Conservation (phyloP, 352 stramenopile genomes). For the Phytophthora macrochlamydospora region DNA sequence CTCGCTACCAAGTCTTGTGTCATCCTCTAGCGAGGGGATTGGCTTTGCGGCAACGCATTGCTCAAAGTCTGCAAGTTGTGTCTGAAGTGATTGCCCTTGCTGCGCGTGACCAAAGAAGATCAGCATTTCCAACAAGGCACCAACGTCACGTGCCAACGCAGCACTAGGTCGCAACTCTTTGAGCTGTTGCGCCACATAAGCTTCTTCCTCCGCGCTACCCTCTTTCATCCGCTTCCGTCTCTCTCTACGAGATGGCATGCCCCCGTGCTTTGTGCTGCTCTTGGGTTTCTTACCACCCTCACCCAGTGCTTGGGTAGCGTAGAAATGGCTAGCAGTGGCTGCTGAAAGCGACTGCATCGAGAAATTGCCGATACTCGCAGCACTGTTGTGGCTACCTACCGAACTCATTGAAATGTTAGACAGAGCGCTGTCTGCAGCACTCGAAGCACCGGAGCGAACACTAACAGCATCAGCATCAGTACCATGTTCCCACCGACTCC, state of each 20-base stretch:
- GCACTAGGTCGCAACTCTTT: conserved; percentile 41
- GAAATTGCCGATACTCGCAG: conserved; percentile 70
- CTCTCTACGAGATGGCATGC: conserved; percentile 52
- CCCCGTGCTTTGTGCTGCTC: conserved; percentile 44
- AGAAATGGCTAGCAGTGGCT: conserved; percentile 75
- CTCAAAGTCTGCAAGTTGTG: conserved; percentile 48
- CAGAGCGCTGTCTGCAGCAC: conserved; percentile 61
- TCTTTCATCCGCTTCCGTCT: conserved; percentile 71
- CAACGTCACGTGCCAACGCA: conserved; percentile 40
- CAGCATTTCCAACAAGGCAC: conserved; percentile 53
- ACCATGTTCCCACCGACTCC: conserved; percentile 48
- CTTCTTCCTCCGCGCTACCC: conserved; percentile 71
- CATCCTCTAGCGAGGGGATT: background rate
- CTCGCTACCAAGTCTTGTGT: no score
- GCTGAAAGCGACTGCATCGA: conserved; percentile 58
- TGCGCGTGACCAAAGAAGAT: conserved; percentile 51
- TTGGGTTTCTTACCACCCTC: conserved; percentile 40
- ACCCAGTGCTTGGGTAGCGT: conserved; percentile 57
- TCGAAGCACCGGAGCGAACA: conserved; percentile 49
- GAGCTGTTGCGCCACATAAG: conserved; percentile 60
- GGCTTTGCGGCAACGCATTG: conserved; percentile 24
- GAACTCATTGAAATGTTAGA: conserved; percentile 68
- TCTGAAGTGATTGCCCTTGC: conserved; percentile 53
- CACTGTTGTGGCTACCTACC: conserved; percentile 82
- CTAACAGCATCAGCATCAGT: conserved; percentile 44